Evolutionary conservation across 1,284 basidiomycete species (phyloP), one percentile per base, ranked within the genome.

Genomic region (Microbotryum lychnidis-dioicae): DNA sequence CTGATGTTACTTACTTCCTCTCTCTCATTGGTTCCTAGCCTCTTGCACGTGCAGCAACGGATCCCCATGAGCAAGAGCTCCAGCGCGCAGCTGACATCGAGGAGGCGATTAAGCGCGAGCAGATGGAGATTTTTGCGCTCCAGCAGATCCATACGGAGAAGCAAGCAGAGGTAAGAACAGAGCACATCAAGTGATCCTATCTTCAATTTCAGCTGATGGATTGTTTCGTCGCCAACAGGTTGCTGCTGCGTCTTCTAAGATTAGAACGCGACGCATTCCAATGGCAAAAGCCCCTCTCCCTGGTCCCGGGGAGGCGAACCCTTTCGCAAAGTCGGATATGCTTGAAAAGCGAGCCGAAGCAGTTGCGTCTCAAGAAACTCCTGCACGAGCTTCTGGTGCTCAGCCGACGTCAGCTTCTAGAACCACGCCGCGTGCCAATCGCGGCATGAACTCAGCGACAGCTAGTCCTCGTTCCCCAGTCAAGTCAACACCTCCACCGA

Each of bases 111-210:
- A 63, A 63, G 58, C 58, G 64, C n/a, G 70, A 71, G 54, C 57
- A 70, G 56, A 60, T 71, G 27, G 70, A 71, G 55, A 57, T 71
- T 2, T 54, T 71, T 27, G 70, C 70, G 4, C 44, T 71, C 12
- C 56, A 69, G 48, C 64, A 70, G 58, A 50, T 70, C 47, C 65
- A 62, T 21, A 56, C 33, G 1, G 70, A 71, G 52, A 62, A 62
- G 53, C 53, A 64, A 29, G 56, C 54, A 2, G 64, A 66, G 57
- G 67, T 66, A 31, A 29, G 61, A 31, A 20, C 14, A 23, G 1
- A 29, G 29, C 47, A 25, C 10, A 4, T 23, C n/a, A 31, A 9
- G 8, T 10, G 31, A 31, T 8, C 31, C 31, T 0, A 7, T 10
- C 8, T 9, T 31, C 10, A 31, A 16, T 6, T 23, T n/a, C 14